Conservation (phyloP, 345 rosid genomes). For the Erysimum cheiranthoides region DNA sequence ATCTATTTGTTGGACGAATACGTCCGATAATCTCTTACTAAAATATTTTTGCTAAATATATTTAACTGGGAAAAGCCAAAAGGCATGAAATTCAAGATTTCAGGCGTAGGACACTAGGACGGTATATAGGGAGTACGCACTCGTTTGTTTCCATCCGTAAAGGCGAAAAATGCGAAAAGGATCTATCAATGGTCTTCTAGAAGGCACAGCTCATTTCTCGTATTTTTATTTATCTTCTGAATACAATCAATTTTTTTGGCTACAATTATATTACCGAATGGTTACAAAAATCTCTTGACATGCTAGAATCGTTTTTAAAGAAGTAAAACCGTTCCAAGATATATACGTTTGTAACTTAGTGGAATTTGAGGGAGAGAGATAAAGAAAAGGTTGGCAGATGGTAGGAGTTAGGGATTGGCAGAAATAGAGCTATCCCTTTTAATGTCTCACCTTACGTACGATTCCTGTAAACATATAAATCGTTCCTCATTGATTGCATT, state of each 20-base stretch:
- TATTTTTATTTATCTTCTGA: background rate
- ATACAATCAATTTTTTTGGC: background rate
- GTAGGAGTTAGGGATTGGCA: slow-evolving; percentile 24
- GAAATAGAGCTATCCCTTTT: background rate
- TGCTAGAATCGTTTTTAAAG: background rate
- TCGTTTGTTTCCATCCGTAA: slow-evolving; percentile 23
- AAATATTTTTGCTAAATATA: background rate
- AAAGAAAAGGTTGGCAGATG: slow-evolving; percentile 11
- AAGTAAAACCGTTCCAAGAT: background rate
- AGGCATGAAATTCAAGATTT: background rate
- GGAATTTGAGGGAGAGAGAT: background rate
- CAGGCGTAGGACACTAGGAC: slow-evolving; percentile 3
- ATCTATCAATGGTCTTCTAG: slow-evolving; percentile 25
- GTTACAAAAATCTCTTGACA: background rate
- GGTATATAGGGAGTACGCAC: background rate
- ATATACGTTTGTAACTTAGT: background rate
- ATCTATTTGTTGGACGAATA: too few species aligned
- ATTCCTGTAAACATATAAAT: slow-evolving; percentile 9
- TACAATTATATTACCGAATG: background rate
- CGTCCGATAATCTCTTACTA: background rate
- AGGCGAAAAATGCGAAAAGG: background rate
- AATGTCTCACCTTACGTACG: slow-evolving; percentile 15
- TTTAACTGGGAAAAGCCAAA: slow-evolving; percentile 5
- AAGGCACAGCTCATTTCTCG: slow-evolving; percentile 16
- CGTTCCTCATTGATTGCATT: slow-evolving; percentile 21